Evolutionary conservation across 495 filamentous ascomycete species (phyloP).

Genomic region (Podospora pseudopauciseta): DNA sequence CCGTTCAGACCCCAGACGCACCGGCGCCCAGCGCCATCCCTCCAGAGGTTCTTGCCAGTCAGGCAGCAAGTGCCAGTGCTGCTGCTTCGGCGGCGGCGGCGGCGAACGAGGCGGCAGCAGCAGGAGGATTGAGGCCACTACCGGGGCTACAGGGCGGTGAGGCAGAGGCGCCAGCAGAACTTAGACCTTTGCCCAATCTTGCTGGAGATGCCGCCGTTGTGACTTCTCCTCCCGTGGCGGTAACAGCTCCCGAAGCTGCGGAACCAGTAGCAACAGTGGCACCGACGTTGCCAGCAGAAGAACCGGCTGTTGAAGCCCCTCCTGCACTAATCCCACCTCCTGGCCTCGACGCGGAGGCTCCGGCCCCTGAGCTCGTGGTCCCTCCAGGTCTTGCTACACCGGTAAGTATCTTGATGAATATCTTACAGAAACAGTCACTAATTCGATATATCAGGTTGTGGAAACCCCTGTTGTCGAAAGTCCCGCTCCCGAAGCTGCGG

Average conservation of each 20-base stretch:
- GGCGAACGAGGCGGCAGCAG: slow-evolving; percentile 14
- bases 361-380: slow-evolving; percentile 12
- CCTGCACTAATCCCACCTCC: slow-evolving; percentile 12
- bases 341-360: slow-evolving; percentile 6
- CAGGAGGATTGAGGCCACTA: slow-evolving; percentile 19
- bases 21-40: slow-evolving; percentile 6
- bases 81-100: slow-evolving; percentile 19
- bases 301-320: slow-evolving; percentile 2
- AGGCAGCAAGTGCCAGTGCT: slow-evolving; percentile 17
- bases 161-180: slow-evolving; percentile 9
- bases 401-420: slow-evolving; percentile 9
- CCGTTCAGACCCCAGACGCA: slow-evolving; percentile 5
- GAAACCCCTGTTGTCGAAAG: not conserved
- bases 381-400: slow-evolving; percentile 17
- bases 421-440: not conserved
- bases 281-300: slow-evolving; percentile 10
- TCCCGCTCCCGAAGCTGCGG: not conserved
- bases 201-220: slow-evolving; percentile 5
- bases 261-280: not conserved
- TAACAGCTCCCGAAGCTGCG: slow-evolving; percentile 2
- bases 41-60: slow-evolving; percentile 16
- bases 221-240: slow-evolving; percentile 3
- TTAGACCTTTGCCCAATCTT: slow-evolving; percentile 25
- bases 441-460: not conserved
- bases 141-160: slow-evolving; percentile 22